A percentile compares a stretch with the other conserved stretches of the same genome.
phyloP scores from a whole-genome alignment of 208 protist species.

The Cochliopodium minus region DNA sequence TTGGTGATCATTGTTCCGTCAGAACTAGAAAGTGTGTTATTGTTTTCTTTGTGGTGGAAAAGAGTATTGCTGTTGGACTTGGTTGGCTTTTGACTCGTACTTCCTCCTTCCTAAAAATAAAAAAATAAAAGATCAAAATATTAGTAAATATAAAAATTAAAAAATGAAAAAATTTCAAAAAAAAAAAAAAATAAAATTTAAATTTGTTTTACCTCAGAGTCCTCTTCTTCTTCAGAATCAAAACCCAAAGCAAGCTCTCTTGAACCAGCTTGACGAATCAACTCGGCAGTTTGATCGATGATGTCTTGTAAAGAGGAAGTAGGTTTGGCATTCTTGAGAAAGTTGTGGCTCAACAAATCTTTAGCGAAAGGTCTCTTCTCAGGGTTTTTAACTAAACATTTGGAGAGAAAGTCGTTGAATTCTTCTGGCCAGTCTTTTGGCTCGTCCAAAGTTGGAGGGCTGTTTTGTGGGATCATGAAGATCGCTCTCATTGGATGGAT shows the following conservation, averaged over 20 bases:
- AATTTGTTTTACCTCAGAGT: no score
- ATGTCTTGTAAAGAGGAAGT: background rate
- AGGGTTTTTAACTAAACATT: conserved; percentile 38
- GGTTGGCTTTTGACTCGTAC: no score
- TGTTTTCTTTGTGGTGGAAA: no score
- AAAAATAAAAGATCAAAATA: no score
- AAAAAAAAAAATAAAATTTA: no score
- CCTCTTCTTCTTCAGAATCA: background rate
- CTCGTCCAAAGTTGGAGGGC: conserved; percentile 18
- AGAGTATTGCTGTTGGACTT: no score
- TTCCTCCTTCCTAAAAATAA: no score
- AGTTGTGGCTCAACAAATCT: conserved; percentile 37
- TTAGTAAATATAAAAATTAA: no score
- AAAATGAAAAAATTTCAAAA: no score
- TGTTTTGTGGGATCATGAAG: conserved; percentile 31
- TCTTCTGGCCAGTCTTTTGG: conserved; percentile 30
- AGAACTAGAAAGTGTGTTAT: no score
- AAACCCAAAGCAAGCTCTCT: background rate
- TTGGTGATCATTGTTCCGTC: no score
- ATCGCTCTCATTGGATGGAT: conserved; percentile 53
- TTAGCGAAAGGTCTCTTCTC: conserved; percentile 32
- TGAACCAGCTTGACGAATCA: background rate
- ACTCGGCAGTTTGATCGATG: conserved; percentile 1
- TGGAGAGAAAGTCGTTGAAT: conserved; percentile 47
- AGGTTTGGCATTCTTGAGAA: conserved; percentile 12